Conservation (phyloP, 768 basidiomycete species). For the Gautieria morchelliformis region DNA sequence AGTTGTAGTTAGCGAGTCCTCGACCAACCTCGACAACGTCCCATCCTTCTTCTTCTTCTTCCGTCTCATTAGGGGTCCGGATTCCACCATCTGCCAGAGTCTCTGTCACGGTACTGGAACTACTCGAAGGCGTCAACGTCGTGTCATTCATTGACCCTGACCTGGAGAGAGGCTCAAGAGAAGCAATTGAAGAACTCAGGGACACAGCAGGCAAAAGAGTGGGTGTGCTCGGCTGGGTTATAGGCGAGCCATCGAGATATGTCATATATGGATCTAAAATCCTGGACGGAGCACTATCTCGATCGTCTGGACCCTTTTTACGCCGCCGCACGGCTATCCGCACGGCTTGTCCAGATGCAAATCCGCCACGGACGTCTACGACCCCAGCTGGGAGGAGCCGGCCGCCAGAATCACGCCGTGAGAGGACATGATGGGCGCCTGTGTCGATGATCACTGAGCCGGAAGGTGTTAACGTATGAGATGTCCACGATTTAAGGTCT, state of each 20-base stretch:
- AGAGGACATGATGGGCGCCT: constrained; percentile 82
- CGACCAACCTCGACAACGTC: constrained; percentile 87
- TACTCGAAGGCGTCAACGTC: constrained; percentile 13
- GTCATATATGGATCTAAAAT: constrained; percentile 21
- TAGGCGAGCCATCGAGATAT: constrained; percentile 31
- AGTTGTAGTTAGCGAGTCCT: constrained; percentile 94
- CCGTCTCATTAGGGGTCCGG: constrained; percentile 16
- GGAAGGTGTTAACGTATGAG: constrained; percentile 85
- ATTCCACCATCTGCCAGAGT: constrained; percentile 19
- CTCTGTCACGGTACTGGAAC: constrained; percentile 11
- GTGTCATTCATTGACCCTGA: constrained; percentile 26
- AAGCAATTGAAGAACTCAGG: constrained; percentile 35
- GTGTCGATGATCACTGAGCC: constrained; percentile 83
- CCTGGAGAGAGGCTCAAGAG: constrained; percentile 34
- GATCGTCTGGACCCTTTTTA: constrained; percentile 13
- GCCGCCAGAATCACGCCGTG: constrained; percentile 80
- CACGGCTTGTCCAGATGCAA: constrained; percentile 93
- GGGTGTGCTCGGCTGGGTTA: constrained; percentile 52
- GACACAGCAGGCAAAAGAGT: constrained; percentile 32
- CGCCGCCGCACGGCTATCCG: constrained; percentile 54
- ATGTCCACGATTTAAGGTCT: constrained; percentile 93
- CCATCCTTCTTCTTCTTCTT: constrained; percentile 38
- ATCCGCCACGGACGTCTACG: constrained; percentile 73
- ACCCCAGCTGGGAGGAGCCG: constrained; percentile 90
- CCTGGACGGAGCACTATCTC: constrained; percentile 14